Conservation (phyloP, 2,329 filamentous ascomycete species). For the Cryphonectria radicalis region DNA sequence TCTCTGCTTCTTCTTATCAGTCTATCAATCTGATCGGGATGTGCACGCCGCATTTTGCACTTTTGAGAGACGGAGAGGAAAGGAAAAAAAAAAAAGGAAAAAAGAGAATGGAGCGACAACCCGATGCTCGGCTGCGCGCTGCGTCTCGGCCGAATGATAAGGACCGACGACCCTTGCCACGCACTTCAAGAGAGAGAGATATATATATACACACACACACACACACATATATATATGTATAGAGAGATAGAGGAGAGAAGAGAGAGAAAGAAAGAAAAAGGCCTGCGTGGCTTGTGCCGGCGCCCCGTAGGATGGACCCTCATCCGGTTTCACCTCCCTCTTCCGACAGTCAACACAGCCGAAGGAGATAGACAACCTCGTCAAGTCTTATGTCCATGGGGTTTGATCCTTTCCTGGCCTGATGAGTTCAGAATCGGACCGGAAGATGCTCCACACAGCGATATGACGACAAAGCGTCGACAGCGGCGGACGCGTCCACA, state of each 20-base stretch:
- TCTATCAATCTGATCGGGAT: slow-evolving; percentile 3
- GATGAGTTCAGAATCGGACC: slow-evolving; percentile 5
- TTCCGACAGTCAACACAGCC: not conserved
- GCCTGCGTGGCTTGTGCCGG: not conserved
- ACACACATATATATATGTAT: too few relatives aligned
- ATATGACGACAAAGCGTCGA: not conserved
- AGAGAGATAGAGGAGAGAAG: too few relatives aligned
- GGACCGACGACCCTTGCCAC: not conserved
- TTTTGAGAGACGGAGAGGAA: not conserved
- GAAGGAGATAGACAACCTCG: not conserved
- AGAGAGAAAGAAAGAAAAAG: too few relatives aligned
- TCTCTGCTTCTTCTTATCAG: not conserved
- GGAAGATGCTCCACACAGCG: not conserved
- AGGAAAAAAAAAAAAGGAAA: not conserved
- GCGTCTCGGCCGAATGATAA: slow-evolving; percentile 5
- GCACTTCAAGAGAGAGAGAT: not conserved
- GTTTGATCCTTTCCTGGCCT: not conserved
- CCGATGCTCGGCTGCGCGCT: not conserved
- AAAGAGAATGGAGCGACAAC: too few relatives aligned
- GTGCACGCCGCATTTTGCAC: not conserved
- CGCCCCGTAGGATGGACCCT: not conserved
- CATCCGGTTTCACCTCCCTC: not conserved
- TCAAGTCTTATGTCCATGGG: not conserved
- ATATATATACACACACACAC: too few relatives aligned
- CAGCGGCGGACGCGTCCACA: not conserved